Base-by-base conservation (phyloP, 2,329 filamentous ascomycete species). In the Bretziella fagacearum region DNA sequence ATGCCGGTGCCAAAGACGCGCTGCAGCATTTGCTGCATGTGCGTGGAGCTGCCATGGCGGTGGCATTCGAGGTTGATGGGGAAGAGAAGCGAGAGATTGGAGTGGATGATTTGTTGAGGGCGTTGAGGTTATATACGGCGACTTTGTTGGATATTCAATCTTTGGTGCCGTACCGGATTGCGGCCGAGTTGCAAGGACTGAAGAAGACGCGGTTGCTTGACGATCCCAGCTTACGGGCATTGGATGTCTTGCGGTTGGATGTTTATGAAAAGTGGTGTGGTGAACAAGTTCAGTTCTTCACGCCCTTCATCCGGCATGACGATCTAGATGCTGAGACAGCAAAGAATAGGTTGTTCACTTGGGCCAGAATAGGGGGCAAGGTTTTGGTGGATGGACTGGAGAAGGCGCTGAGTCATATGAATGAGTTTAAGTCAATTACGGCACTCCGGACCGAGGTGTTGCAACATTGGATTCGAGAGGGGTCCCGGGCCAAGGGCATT, bases 291-390 rank as follows among this genome's bases (percentile, higher is more conserved):
- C 75, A 74, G 40, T 81, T 81, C 53, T 95, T 93, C 58, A 89
- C 79, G 1, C 87, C 87, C 0, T 94, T 85, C 64, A 82, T 93
- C 29, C 77, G 83, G 25, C 79, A 93, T 55, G 84, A 87, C 53
- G 82, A 91, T 53, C 61, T 84, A 3, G 72, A 77, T 20, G 74
- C 71, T 17, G 62, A 66, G 20, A 70, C 77, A 51, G 73, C 74
- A 1, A 68, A 70, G 35, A 70, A 74, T 2, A 74, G 74, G 60
- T 67, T 84, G 11, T 69, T 68, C 18, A 59, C 58, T 23, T 87
- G 82, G 81, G 75, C 77, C 0, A 67, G 67, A 44, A 68, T 70
- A 44, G 77, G 76, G 1, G 72, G 74, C 15, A 63, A 71, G 37
- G 66, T 70, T 6, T 63, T 85, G 47, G 58, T 82, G 1, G 61